Evolutionary conservation across 2,329 filamentous ascomycete species (phyloP).

Genomic region (Colletotrichum trifolii): DNA sequence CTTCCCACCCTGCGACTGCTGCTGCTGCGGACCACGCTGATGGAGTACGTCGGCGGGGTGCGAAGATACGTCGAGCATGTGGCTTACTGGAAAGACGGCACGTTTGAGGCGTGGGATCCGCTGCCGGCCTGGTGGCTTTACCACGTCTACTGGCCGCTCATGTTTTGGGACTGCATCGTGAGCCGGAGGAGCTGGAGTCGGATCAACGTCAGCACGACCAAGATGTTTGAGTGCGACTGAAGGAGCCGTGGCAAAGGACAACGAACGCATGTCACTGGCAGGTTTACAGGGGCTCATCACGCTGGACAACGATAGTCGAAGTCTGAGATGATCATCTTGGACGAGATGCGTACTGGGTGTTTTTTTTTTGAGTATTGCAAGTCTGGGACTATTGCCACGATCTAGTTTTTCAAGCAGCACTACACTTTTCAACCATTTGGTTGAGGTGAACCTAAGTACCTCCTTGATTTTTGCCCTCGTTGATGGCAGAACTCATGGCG

Average conservation of each 20-base stretch:
- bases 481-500: too few species aligned
- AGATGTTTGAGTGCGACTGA: constrained; percentile 43
- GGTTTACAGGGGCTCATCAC: too few species aligned
- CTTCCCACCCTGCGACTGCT: constrained; percentile 60
- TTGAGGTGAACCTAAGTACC: too few species aligned
- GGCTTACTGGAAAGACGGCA: constrained; percentile 64
- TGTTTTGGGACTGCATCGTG: constrained; percentile 59
- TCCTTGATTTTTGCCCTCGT: too few species aligned
- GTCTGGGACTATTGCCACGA: too few species aligned
- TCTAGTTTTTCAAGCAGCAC: too few species aligned
- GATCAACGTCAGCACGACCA: constrained; percentile 73
- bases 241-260: not conserved
- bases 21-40: constrained; percentile 9
- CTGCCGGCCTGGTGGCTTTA: constrained; percentile 67
- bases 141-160: constrained; percentile 65
- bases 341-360: too few species aligned
- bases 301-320: too few species aligned
- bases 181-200: constrained; percentile 68
- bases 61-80: constrained; percentile 51
- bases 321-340: too few species aligned
- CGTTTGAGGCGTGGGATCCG: constrained; percentile 65
- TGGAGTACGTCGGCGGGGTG: constrained; percentile 35
- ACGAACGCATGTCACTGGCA: too few species aligned
- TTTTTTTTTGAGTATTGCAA: too few species aligned
- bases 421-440: too few species aligned